Percentiles rank a stretch among this genome's conserved stretches.
phyloP scores from a whole-genome alignment of 2,329 filamentous ascomycete species.

The Calonectria pauciramosa region DNA sequence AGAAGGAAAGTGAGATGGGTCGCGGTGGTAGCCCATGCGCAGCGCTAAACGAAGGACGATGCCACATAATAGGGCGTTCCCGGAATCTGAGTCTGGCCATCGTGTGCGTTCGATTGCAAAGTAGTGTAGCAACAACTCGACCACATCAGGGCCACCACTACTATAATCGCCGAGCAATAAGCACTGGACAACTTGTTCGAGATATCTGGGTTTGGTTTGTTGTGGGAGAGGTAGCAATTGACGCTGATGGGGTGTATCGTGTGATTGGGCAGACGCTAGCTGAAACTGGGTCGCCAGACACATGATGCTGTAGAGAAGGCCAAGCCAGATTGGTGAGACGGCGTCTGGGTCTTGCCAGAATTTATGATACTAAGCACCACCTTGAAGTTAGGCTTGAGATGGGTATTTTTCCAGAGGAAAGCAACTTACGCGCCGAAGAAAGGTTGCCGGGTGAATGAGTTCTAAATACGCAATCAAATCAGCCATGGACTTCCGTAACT shows the following conservation, averaged over 20 bases:
- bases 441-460: not conserved
- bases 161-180: not conserved
- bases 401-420: no score
- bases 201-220: not conserved
- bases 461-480: not conserved
- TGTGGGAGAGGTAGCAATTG: not conserved
- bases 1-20: not conserved
- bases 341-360: not conserved
- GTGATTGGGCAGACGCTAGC: not conserved
- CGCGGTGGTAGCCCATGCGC: constrained; percentile 3
- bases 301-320: constrained; percentile 3
- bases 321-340: not conserved
- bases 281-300: not conserved
- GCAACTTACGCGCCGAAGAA: not conserved
- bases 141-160: not conserved
- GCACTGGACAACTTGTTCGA: not conserved
- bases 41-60: not conserved
- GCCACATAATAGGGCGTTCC: not conserved
- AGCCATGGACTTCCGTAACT: not conserved
- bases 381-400: not conserved
- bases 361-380: not conserved
- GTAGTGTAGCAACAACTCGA: not conserved
- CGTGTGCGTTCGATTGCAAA: not conserved
- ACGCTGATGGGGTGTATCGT: not conserved
- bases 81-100: not conserved